phyloP scores from a whole-genome alignment of 2,329 filamentous ascomycete genomes.

The Incumbomyces delicatus region DNA sequence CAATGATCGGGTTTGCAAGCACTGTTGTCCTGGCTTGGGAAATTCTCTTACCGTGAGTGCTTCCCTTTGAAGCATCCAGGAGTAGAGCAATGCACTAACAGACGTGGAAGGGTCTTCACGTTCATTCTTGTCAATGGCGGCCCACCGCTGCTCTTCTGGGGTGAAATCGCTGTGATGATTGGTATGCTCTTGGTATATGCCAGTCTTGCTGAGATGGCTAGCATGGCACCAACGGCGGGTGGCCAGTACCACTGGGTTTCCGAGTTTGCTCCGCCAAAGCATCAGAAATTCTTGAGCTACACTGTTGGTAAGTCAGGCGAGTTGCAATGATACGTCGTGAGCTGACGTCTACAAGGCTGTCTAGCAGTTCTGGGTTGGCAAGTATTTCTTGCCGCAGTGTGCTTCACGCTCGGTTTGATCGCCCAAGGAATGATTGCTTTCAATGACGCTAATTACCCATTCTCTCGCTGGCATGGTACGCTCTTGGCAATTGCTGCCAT shows the following conservation, averaged over 20 bases:
- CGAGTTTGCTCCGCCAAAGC: slow-evolving; percentile 18
- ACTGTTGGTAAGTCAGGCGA: slow-evolving; percentile 27
- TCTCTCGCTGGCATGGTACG: slow-evolving; percentile 35
- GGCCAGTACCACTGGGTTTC: slow-evolving; percentile 31
- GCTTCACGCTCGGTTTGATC: slow-evolving; percentile 33
- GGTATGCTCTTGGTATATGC: slow-evolving; percentile 3
- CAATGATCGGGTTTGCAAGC: slow-evolving; percentile 34
- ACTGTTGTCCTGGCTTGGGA: slow-evolving; percentile 35
- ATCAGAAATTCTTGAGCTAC: slow-evolving; percentile 7
- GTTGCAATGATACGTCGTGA: slow-evolving; percentile 24
- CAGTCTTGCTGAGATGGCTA: slow-evolving; percentile 25
- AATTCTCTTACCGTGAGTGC: slow-evolving; percentile 28
- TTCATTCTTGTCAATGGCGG: slow-evolving; percentile 12
- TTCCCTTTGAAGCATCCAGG: not conserved
- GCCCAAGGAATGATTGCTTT: slow-evolving; percentile 36
- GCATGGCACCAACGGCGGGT: slow-evolving; percentile 24
- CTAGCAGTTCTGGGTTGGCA: slow-evolving; percentile 23
- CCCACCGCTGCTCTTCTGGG: slow-evolving; percentile 22
- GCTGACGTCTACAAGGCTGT: slow-evolving; percentile 24
- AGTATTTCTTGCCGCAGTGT: slow-evolving; percentile 12
- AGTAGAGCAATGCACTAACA: not conserved
- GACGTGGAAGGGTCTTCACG: not conserved
- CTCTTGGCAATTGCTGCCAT: slow-evolving; percentile 32
- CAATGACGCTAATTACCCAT: slow-evolving; percentile 29
- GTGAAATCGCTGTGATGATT: slow-evolving; percentile 35